These are phyloP conservation scores for Cantharellus anzutake DNA, from an alignment of 768 basidiomycete species.

Conservation along the genomic window DNA sequence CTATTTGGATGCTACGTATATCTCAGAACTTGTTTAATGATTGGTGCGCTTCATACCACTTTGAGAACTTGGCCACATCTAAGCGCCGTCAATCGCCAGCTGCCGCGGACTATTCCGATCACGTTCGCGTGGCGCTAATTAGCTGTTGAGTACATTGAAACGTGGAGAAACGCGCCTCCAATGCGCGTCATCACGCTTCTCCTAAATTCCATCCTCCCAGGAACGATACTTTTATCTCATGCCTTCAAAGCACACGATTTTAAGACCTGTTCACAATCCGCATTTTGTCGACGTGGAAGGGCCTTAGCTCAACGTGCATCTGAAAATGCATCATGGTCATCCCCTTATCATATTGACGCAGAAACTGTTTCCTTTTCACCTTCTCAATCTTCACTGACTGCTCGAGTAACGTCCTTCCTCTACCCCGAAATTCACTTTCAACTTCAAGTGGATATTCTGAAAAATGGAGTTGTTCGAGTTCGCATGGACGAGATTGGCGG, in stretches of 20 bases:
- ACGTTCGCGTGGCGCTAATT: no score
- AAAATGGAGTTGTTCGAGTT: conserved; percentile 78
- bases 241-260: conserved; percentile 53
- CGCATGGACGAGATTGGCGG: conserved; percentile 79
- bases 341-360: conserved; percentile 67
- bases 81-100: no score
- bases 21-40: no score
- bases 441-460: conserved; percentile 66
- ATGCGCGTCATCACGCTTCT: no score
- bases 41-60: no score
- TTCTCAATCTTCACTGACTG: conserved; percentile 41
- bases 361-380: conserved; percentile 32
- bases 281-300: conserved; percentile 85
- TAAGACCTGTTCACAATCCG: conserved; percentile 86
- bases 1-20: no score
- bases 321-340: conserved; percentile 46
- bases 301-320: conserved; percentile 59
- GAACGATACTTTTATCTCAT: no score
- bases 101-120: no score
- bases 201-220: no score
- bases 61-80: no score
- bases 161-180: no score
- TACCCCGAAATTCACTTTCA: conserved; percentile 73
- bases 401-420: conserved; percentile 56
- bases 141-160: no score